Evolutionary conservation across 176 grass and related monocot genomes (phyloP), one percentile per base, ranked within the genome.

Genomic region (Cenchrus americanus): DNA sequence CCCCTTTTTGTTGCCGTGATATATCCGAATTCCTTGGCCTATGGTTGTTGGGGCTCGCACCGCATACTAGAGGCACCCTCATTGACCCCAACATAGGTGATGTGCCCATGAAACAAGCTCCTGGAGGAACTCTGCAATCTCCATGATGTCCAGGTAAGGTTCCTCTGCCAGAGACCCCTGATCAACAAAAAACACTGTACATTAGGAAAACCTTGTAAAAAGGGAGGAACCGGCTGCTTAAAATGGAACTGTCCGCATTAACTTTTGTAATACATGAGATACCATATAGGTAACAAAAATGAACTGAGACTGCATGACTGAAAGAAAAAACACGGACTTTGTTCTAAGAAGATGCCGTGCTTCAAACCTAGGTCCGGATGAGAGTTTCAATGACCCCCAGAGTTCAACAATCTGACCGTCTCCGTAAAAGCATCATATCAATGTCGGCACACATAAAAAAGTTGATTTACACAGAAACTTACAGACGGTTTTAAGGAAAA

Each of bases 11-110:
- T 40, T 75, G 80, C 47, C 80, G 60, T 34, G 32, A 69, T 8
- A 69, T 75, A 75, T 87, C 84, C 0, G 46, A 68, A 67, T 80
- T 87, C 19, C 69, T 83, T 24, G 67, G 69, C 71, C 84, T 90
- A 80, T 86, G 79, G 53, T 86, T 80, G 69, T 80, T 92, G 62
- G 90, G 80, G 71, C n/a, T 83, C 27, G 86, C 86, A 92, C 48
- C 22, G 41, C 90, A 92, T 70, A 76, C 69, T 40, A 90, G 51
- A 64, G 85, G 82, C 11, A 88, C 27, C 63, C 60, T 92, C 44
- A 70, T 86, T 86, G 79, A 44, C 41, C 76, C 80, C 52, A 53
- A 76, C 14, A 71, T 78, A 75, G 79, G 67, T 53, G 81, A 73
- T 59, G 72, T 78, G 72, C 81, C 83, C 74, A 84, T 41, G 83